Evolutionary conservation across 768 basidiomycete genomes (phyloP).

Genomic region (Pisolithus microcarpus): DNA sequence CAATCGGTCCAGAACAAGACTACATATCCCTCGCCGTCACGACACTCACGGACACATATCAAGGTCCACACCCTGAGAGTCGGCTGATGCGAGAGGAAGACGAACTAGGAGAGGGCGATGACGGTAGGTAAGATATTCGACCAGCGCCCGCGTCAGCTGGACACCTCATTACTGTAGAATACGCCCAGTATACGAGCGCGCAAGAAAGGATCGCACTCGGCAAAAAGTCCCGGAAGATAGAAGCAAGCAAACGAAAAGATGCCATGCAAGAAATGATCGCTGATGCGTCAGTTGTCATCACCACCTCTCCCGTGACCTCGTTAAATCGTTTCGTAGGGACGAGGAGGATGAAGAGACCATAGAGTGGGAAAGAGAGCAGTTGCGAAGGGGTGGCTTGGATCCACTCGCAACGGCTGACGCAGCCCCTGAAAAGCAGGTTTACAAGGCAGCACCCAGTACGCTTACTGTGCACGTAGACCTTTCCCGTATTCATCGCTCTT

Average conservation of each 20-base stretch:
- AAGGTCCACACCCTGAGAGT: slow-evolving; percentile 81
- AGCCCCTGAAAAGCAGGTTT: slow-evolving; percentile 44
- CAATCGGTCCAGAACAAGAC: slow-evolving; percentile 49
- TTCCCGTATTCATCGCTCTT: slow-evolving; percentile 10
- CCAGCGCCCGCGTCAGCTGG: slow-evolving; percentile 1
- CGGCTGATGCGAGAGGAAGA: slow-evolving; percentile 80
- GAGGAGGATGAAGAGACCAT: slow-evolving; percentile 79
- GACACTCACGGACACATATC: slow-evolving; percentile 42
- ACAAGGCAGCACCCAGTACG: slow-evolving; percentile 69
- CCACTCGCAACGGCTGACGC: slow-evolving; percentile 30
- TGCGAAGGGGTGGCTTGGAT: slow-evolving; percentile 63
- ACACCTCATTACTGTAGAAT: slow-evolving; percentile 43
- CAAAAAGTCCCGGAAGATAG: slow-evolving; percentile 70
- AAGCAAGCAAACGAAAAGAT: slow-evolving; percentile 58
- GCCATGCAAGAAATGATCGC: slow-evolving; percentile 76
- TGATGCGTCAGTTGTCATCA: slow-evolving; percentile 54
- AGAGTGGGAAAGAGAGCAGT: slow-evolving; percentile 82
- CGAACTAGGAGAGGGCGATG: slow-evolving; percentile 81
- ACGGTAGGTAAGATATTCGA: slow-evolving; percentile 47
- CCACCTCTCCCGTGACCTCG: neutral
- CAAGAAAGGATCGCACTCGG: slow-evolving; percentile 81
- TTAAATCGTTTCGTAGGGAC: slow-evolving; percentile 36
- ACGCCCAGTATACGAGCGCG: slow-evolving; percentile 80
- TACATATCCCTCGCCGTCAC: slow-evolving; percentile 74
- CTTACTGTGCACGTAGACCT: slow-evolving; percentile 2